Base-by-base conservation (phyloP, 83 land plant species). In the Thuja plicata region DNA sequence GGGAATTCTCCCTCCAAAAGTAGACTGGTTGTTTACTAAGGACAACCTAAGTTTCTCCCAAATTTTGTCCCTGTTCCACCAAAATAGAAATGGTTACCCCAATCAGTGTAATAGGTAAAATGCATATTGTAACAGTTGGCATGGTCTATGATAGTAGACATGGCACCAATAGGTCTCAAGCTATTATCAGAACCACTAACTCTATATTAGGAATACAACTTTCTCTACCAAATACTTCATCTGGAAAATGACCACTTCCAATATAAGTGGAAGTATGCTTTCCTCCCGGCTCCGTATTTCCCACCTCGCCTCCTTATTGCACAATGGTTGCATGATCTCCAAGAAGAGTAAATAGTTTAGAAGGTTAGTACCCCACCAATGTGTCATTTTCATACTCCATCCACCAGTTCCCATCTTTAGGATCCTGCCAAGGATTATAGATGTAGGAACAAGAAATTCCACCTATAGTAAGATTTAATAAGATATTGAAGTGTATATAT, bases 281-380 rank as follows among this genome's bases (percentile, higher is more conserved):
- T 3, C 93, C 95, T 16, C 81, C 40, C 19, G 91, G 60, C 52
- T 77, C 76, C 12, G 89, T 79, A 66, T 93, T 92, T 35, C 91
- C 93, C 21, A 95, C 86, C 89, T 95, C 95, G 38, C 96, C 96
- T 87, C 96, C 96, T 93, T 92, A 95, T 82, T 95, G 90, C 74
- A 95, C 66, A 90, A 90, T 93, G 41, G 79, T 62, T 52, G 96
- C 96, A 82, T 88, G 81, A 40, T 88, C 92, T 8, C 91, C 87
- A 6, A 93, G 88, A 76, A 90, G 88, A 6, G 91, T 88, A 88
- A 94, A 93, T 24, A 94, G 88, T 46, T 13, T 60, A 8, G 92
- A 88, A 46, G 96, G 96, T 95, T 95, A 94, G 88, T 94, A 94
- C 5, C 95, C 96, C 40, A 94, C 88, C 27, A 93, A 55, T n/a